These are phyloP conservation scores for Corymbia calophylla DNA, from an alignment of 441 rosid genomes.

Conservation along the genomic window DNA sequence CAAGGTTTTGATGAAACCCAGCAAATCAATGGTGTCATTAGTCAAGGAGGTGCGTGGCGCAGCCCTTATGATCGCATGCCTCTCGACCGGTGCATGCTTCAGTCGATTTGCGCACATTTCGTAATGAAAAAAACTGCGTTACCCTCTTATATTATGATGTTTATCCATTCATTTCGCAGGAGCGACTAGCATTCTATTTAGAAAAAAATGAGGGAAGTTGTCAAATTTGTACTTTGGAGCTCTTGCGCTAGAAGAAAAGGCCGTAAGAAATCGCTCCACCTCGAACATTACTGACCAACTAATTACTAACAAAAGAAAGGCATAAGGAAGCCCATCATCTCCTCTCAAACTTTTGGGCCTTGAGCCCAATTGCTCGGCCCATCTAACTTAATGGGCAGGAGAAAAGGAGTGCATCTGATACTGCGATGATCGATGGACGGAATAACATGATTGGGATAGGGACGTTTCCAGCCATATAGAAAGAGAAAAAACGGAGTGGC, in stretches of 20 bases:
- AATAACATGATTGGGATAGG: not conserved
- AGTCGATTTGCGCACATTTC: not conserved
- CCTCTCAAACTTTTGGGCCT: not conserved
- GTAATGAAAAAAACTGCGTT: not conserved
- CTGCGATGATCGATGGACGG: not conserved
- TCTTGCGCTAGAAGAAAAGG: not conserved
- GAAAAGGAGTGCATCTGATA: not conserved
- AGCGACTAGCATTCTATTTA: not conserved
- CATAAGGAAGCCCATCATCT: not conserved
- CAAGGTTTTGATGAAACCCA: not conserved
- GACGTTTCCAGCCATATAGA: not conserved
- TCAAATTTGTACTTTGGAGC: not conserved
- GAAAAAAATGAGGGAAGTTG: not conserved
- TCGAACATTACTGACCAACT: not conserved
- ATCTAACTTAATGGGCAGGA: not conserved
- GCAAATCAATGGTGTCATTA: not conserved
- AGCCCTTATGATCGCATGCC: not conserved
- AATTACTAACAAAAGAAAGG: not conserved
- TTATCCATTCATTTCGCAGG: not conserved
- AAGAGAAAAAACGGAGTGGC: not conserved
- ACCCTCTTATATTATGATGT: not conserved
- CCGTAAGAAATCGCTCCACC: not conserved
- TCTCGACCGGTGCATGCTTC: not conserved
- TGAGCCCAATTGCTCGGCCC: not conserved
- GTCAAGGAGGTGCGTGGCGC: not conserved